Base-by-base conservation (phyloP, 192 early-diverging fungal species). In the Jimgerdemannia lactiflua region DNA sequence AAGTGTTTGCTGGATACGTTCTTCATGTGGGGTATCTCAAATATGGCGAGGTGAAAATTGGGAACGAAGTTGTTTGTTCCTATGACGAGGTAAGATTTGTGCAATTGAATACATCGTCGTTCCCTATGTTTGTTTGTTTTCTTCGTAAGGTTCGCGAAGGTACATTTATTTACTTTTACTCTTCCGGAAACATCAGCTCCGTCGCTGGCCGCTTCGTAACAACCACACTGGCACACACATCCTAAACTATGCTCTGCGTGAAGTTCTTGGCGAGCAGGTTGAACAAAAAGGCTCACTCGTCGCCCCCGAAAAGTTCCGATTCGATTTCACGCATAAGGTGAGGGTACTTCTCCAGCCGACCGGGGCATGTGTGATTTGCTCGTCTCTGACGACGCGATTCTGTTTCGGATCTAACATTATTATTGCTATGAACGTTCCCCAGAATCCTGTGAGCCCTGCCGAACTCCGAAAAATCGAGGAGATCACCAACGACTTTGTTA, bases 261-360 rank as follows among this genome's bases (percentile, higher is more conserved):
- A 94, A 79, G 89, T 96, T 10, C 85, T 99, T 54, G 90, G 91
- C n/a, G 89, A 83, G 41, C 75, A 81, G 42, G 87, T 92, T 73
- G 96, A 99, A 75, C 98, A 99, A 83, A 95, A 95, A 82, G 98
- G 98, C 18, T 98, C 96, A 9, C 88, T 99, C 66, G 98, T 99
- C 43, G 90, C 96, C 3, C 92, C 94, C n/a, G 96, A 97, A 71
- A 97, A 97, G 82, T 86, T 99, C 68, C 94, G 98, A 70, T 99
- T 99, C 75, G 98, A 98, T 79, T 99, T 96, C 77, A 89, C 93
- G 11, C 92, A 87, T 81, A 94, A 94, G 86, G 88, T 86, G 70
- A 70, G 71, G n/a, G 64, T 65, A 65, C 64, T 19, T 65, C 14
- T 65, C 19, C 19, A 18, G 64, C 14, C 14, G 64, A 14, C 64